These are phyloP conservation scores for Cymodocea nodosa DNA, from an alignment of 116 monocot species.

Conservation along the genomic window DNA sequence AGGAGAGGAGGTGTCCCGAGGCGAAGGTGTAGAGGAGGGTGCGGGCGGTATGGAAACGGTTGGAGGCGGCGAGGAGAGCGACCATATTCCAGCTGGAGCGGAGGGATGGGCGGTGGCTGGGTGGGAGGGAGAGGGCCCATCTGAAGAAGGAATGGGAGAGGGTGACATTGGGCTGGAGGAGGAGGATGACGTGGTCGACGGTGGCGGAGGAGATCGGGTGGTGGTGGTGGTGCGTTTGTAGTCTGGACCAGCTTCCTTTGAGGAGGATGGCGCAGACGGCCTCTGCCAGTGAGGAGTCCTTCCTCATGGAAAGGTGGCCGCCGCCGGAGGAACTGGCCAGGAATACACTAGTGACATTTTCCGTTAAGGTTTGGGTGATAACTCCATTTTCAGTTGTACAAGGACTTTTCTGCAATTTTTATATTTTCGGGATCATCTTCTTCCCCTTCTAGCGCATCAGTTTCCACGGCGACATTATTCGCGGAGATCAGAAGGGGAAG, in stretches of 20 bases:
- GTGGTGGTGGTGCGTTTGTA: constrained; percentile 15
- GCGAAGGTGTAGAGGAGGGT: constrained; percentile 38
- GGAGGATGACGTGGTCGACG: constrained; percentile 37
- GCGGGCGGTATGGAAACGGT: constrained; percentile 33
- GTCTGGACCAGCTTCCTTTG: constrained; percentile 38
- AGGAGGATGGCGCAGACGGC: constrained; percentile 41
- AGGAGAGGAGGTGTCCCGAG: constrained; percentile 34
- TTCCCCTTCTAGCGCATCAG: too few species aligned
- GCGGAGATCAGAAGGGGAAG: too few species aligned
- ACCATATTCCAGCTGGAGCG: constrained; percentile 59
- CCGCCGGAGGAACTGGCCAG: too few species aligned
- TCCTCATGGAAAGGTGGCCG: too few species aligned
- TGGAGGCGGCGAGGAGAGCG: constrained; percentile 37
- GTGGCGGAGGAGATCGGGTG: constrained; percentile 3
- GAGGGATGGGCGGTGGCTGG: constrained; percentile 51
- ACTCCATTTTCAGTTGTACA: too few species aligned
- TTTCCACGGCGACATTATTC: too few species aligned
- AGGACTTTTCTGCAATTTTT: too few species aligned
- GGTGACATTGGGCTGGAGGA: constrained; percentile 14
- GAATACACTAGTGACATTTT: too few species aligned
- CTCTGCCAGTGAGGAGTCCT: background rate
- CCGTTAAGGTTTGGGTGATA: too few species aligned
- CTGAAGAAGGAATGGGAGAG: constrained; percentile 59
- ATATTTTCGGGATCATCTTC: too few species aligned
- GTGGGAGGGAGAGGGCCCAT: constrained; percentile 49